Evolutionary conservation across 192 early-diverging fungal species (phyloP).

Genomic region (Coemansia sp.): DNA sequence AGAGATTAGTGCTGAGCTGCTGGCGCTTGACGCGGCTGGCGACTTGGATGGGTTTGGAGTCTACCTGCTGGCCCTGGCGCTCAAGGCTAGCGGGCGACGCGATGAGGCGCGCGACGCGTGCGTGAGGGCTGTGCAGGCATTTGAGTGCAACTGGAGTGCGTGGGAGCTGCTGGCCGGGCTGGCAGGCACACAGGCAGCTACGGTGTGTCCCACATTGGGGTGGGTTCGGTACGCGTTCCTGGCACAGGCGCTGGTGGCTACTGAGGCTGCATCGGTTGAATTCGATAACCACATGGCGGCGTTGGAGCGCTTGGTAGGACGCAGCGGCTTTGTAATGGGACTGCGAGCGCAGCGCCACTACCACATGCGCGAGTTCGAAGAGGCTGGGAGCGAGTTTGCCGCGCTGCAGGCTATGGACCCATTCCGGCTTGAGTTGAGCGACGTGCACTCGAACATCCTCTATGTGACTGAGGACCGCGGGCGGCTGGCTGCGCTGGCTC

Average conservation of each 20-base stretch:
- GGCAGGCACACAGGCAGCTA: neutral
- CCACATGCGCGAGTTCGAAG: slow-evolving; percentile 67
- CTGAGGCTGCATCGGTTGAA: slow-evolving; percentile 16
- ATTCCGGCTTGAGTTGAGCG: slow-evolving; percentile 74
- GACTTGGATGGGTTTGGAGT: slow-evolving; percentile 36
- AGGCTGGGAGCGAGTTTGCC: slow-evolving; percentile 68
- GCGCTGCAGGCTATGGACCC: slow-evolving; percentile 70
- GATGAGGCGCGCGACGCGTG: slow-evolving; percentile 56
- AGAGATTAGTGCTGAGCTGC: slow-evolving; percentile 40
- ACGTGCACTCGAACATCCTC: slow-evolving; percentile 84
- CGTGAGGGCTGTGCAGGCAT: slow-evolving; percentile 64
- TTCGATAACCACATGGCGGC: slow-evolving; percentile 34
- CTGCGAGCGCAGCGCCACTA: slow-evolving; percentile 64
- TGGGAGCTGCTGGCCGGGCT: slow-evolving; percentile 71
- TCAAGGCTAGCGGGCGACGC: slow-evolving; percentile 25
- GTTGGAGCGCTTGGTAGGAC: slow-evolving; percentile 57
- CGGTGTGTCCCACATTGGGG: neutral
- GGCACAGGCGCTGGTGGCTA: slow-evolving; percentile 59
- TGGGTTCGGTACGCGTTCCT: slow-evolving; percentile 57
- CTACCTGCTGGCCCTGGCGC: slow-evolving; percentile 39
- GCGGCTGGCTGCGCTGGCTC: slow-evolving; percentile 76
- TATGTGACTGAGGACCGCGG: slow-evolving; percentile 71
- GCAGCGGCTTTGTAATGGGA: slow-evolving; percentile 64
- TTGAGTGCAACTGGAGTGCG: slow-evolving; percentile 88
- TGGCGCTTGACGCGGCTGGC: slow-evolving; percentile 7